A percentile compares a stretch with the other conserved stretches of the same genome.
Conservation (phyloP, 257 asterid genomes). For the Thymus quinquecostatus region DNA sequence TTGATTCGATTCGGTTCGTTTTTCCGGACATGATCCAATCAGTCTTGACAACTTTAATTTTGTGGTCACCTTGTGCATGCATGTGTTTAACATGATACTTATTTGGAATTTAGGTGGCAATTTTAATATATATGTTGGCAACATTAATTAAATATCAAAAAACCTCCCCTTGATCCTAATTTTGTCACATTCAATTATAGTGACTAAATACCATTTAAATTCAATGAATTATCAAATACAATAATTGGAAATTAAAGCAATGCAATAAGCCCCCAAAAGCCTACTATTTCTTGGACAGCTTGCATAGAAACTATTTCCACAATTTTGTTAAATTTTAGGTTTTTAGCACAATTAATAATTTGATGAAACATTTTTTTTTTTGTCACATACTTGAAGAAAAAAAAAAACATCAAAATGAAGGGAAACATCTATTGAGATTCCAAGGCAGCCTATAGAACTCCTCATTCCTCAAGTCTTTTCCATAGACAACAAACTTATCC, state of each 20-base stretch:
- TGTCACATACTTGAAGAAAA: too few relatives aligned
- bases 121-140: constrained; percentile 12
- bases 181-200: constrained; percentile 27
- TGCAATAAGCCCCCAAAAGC: neutral
- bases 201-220: constrained; percentile 22
- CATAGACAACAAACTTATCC: constrained; percentile 62
- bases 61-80: constrained; percentile 31
- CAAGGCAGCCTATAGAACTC: constrained; percentile 68
- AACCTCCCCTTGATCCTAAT: constrained; percentile 28
- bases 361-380: too few relatives aligned
- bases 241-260: constrained; percentile 13
- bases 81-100: constrained; percentile 33
- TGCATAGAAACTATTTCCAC: too few relatives aligned
- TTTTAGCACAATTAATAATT: too few relatives aligned
- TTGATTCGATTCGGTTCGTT: neutral
- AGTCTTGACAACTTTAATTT: constrained; percentile 11
- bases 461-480: constrained; percentile 61
- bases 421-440: constrained; percentile 60
- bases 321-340: too few relatives aligned
- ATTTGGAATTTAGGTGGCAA: constrained; percentile 30
- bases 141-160: neutral
- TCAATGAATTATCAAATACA: constrained; percentile 25
- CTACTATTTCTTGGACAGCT: too few relatives aligned
- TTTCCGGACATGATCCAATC: neutral
- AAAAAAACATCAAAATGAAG: constrained; percentile 43